Evolutionary conservation across 257 asterid genomes (phyloP).

Genomic region (Penstemon newberryi): DNA sequence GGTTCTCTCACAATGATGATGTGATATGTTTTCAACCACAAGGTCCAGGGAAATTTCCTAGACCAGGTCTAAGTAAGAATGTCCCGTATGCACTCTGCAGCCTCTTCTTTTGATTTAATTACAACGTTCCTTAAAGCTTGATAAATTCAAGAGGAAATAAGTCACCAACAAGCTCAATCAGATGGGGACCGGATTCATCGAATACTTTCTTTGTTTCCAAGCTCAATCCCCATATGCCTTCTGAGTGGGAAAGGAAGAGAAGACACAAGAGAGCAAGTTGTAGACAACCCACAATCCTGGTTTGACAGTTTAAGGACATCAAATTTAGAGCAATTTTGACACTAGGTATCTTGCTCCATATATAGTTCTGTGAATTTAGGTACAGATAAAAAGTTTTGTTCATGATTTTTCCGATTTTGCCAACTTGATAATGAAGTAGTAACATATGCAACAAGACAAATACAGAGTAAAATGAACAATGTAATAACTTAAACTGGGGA

Average conservation of each 20-base stretch:
- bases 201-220: conserved; percentile 51
- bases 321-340: conserved; percentile 15
- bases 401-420: neutral
- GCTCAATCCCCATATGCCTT: conserved; percentile 53
- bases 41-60: too few species aligned
- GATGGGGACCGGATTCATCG: conserved; percentile 37
- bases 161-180: too few species aligned
- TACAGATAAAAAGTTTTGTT: neutral
- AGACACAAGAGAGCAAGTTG: conserved; percentile 56
- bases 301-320: conserved; percentile 30
- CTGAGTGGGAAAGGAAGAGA: conserved; percentile 64
- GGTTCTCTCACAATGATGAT: too few species aligned
- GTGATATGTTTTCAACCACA: too few species aligned
- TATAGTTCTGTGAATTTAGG: neutral
- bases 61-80: too few species aligned
- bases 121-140: conserved; percentile 35
- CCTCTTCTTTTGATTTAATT: conserved; percentile 63
- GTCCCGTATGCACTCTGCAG: conserved; percentile 51
- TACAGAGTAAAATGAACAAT: neutral
- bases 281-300: conserved; percentile 68
- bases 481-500: neutral
- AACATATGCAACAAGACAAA: neutral
- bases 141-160: neutral
- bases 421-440: neutral
- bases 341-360: conserved; percentile 5